Percentiles rank a stretch among this genome's conserved stretches.
These are phyloP conservation scores for Ascochyta lentis DNA, from an alignment of 2,329 filamentous ascomycete species.

Conservation along the genomic window DNA sequence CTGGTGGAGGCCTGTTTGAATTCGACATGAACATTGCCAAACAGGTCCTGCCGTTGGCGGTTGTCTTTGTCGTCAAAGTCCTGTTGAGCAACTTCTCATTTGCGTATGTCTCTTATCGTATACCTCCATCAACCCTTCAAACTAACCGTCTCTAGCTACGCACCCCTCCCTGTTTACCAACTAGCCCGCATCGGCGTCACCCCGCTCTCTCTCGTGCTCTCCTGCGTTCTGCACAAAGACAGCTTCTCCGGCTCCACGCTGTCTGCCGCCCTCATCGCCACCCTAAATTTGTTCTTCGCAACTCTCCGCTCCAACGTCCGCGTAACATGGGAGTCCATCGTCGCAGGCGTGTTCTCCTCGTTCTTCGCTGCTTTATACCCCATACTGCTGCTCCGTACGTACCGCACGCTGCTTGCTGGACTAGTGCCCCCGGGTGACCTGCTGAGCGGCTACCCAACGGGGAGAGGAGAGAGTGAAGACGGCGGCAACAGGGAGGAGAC, in stretches of 20 bases:
- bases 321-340: constrained; percentile 59
- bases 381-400: constrained; percentile 58
- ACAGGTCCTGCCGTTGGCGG: constrained; percentile 57
- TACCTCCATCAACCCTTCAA: rapidly evolving
- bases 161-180: constrained; percentile 60
- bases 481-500: constrained; percentile 54
- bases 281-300: constrained; percentile 59
- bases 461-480: constrained; percentile 32
- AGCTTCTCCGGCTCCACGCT: constrained; percentile 57
- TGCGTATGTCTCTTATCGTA: constrained; percentile 48
- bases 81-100: constrained; percentile 62
- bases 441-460: constrained; percentile 48
- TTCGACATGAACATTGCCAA: constrained; percentile 57
- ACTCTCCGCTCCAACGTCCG: constrained; percentile 54
- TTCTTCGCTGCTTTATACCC: constrained; percentile 61
- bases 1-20: constrained; percentile 62
- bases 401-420: constrained; percentile 55
- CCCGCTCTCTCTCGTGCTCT: constrained; percentile 58
- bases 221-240: constrained; percentile 55
- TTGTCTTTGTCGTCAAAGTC: constrained; percentile 59
- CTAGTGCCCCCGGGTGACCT: constrained; percentile 55
- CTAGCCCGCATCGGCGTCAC: constrained; percentile 60
- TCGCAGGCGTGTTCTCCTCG: constrained; percentile 61
- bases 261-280: constrained; percentile 58
- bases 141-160: constrained; percentile 50